phyloP scores from a whole-genome alignment of 495 filamentous ascomycete genomes.

The Aspergillus taichungensis region DNA sequence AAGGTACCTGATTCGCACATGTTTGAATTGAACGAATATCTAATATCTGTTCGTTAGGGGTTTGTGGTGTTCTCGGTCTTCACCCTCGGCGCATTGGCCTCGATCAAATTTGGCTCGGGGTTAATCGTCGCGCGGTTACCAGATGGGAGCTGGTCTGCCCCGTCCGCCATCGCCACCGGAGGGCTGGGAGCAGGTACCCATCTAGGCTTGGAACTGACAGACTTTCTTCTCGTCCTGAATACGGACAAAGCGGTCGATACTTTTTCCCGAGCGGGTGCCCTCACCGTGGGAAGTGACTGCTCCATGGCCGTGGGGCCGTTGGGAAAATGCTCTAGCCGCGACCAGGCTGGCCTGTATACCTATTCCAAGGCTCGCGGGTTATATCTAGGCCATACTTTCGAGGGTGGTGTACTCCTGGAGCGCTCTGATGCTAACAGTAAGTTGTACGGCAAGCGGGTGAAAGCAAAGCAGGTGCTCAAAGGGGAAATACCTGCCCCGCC shows the following conservation, averaged over 20 bases:
- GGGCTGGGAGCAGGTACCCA: conserved; percentile 86
- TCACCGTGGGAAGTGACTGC: conserved; percentile 86
- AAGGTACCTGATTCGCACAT: conserved; percentile 49
- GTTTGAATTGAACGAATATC: not conserved
- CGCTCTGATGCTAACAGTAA: conserved; percentile 85
- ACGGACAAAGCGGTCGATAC: conserved; percentile 76
- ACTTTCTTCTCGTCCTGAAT: conserved; percentile 96
- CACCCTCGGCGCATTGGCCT: conserved; percentile 85
- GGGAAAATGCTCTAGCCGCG: conserved; percentile 68
- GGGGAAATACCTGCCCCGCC: conserved; percentile 68
- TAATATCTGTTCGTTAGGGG: conserved; percentile 43
- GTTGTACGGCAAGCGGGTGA: conserved; percentile 69
- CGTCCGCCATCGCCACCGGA: conserved; percentile 75
- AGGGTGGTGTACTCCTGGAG: conserved; percentile 81
- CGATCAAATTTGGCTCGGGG: conserved; percentile 80
- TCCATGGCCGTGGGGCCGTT: conserved; percentile 86
- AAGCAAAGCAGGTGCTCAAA: conserved; percentile 67
- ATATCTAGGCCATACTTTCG: conserved; percentile 82
- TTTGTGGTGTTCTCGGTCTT: conserved; percentile 84
- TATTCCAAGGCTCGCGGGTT: conserved; percentile 93
- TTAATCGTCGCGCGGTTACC: conserved; percentile 82
- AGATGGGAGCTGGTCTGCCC: conserved; percentile 87
- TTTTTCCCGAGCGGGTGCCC: conserved; percentile 73
- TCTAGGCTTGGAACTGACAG: conserved; percentile 88
- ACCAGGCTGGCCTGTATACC: conserved; percentile 52